These are phyloP conservation scores for Filobasidium wieringae DNA, from an alignment of 768 basidiomycete species.

Conservation along the genomic window DNA sequence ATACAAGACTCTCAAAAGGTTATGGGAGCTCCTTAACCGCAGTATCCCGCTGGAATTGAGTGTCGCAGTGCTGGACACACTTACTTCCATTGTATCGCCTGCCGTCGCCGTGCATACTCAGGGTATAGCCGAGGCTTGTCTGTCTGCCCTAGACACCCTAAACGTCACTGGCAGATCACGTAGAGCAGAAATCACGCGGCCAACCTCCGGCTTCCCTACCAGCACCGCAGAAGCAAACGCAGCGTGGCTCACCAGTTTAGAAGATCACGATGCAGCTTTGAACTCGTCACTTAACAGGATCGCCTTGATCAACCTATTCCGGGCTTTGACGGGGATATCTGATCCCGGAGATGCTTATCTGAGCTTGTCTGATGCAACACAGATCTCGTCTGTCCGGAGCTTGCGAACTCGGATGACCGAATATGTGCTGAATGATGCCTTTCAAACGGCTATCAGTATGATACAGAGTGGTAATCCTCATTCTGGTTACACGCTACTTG, in stretches of 20 bases:
- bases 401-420: slow-evolving; percentile 2
- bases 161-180: neutral
- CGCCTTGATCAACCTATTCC: slow-evolving; percentile 3
- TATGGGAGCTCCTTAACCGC: slow-evolving; percentile 9
- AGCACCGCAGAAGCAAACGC: neutral
- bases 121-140: neutral
- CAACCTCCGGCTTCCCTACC: neutral
- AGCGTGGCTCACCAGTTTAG: slow-evolving; percentile 5
- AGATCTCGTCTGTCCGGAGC: neutral
- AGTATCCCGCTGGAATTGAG: neutral
- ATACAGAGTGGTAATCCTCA: neutral
- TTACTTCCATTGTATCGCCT: slow-evolving; percentile 1
- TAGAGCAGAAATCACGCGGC: neutral
- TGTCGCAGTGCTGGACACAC: slow-evolving; percentile 2
- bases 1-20: neutral
- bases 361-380: neutral
- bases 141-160: neutral
- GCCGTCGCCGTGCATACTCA: neutral
- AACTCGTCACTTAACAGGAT: neutral
- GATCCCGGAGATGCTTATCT: neutral
- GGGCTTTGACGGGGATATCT: neutral
- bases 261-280: neutral
- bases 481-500: neutral
- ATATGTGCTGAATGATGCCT: slow-evolving; percentile 9
- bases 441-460: neutral